Evolutionary conservation across 2,329 filamentous ascomycete species (phyloP).

Genomic region (Capronia epimyces): DNA sequence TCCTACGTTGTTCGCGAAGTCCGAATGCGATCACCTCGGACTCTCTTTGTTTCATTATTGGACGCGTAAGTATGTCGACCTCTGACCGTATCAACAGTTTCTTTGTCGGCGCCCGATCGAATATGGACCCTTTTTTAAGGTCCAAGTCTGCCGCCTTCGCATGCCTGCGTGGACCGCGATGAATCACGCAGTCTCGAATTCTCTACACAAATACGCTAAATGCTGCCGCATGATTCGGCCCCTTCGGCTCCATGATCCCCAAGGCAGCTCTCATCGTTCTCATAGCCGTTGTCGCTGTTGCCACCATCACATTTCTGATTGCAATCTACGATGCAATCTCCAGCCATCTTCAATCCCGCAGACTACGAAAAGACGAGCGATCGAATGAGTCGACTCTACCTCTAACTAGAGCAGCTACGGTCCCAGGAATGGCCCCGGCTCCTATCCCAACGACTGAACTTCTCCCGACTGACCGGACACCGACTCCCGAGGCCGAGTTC

Average conservation of each 20-base stretch:
- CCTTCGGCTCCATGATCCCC: constrained; percentile 12
- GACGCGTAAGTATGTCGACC: neutral
- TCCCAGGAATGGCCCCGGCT: neutral
- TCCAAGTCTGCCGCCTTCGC: neutral
- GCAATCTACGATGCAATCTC: constrained; percentile 15
- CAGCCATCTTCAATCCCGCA: constrained; percentile 2
- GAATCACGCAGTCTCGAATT: neutral
- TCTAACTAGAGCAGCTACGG: constrained; percentile 5
- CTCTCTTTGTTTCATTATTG: neutral
- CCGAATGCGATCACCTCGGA: neutral
- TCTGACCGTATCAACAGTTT: neutral
- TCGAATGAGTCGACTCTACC: constrained; percentile 6
- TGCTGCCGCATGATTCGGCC: neutral
- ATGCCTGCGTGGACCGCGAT: neutral
- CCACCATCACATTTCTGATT: constrained; percentile 11
- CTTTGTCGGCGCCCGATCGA: neutral
- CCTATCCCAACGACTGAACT: neutral
- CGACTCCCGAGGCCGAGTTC: constrained; percentile 18
- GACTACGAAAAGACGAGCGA: neutral
- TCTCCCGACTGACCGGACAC: neutral
- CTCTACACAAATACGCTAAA: neutral
- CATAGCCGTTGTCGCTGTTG: constrained; percentile 8
- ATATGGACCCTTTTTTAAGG: neutral
- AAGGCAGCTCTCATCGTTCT: constrained; percentile 16
- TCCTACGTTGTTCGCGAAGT: no score